Percentiles rank a stretch among this genome's conserved stretches.
Conservation (phyloP, 73 alveolate genomes). For the Stentor roeselii region DNA sequence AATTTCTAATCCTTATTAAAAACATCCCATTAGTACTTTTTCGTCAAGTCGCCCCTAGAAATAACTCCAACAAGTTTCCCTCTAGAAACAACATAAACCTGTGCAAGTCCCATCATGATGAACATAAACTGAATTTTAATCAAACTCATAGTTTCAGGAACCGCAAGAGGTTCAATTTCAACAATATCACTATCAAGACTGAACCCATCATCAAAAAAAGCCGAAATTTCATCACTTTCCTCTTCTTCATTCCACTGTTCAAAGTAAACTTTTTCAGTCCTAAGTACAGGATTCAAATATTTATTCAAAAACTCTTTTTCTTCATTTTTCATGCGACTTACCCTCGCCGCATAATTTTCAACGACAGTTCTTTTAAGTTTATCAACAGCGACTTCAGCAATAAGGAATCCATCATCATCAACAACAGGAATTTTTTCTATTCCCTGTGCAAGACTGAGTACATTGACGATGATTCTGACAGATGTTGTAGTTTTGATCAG, state of each 20-base stretch:
- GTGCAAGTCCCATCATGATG: conserved; percentile 49
- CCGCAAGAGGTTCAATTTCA: neutral
- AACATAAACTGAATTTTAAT: conserved; percentile 49
- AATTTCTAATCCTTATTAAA: too few relatives aligned
- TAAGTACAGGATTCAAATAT: conserved; percentile 35
- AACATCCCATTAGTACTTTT: too few relatives aligned
- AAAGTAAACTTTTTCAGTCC: conserved; percentile 1
- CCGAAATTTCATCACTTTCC: neutral
- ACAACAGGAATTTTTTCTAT: conserved; percentile 53
- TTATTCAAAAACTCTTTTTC: conserved; percentile 33
- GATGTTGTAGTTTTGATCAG: conserved; percentile 33
- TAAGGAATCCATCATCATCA: conserved; percentile 48
- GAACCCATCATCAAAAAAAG: neutral
- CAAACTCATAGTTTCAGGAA: neutral
- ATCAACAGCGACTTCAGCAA: conserved; percentile 36
- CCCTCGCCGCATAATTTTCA: conserved; percentile 60
- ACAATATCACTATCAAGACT: neutral
- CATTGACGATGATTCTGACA: conserved; percentile 31
- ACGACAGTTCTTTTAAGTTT: neutral
- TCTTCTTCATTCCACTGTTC: neutral
- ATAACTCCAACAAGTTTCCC: conserved; percentile 27
- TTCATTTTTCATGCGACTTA: conserved; percentile 71
- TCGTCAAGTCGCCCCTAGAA: neutral
- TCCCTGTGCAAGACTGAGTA: conserved; percentile 26
- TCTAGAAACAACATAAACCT: conserved; percentile 33